Percentiles rank a stretch among this genome's conserved stretches.
These are phyloP conservation scores for Posidonia oceanica DNA, from an alignment of 116 monocot species.

Conservation along the genomic window DNA sequence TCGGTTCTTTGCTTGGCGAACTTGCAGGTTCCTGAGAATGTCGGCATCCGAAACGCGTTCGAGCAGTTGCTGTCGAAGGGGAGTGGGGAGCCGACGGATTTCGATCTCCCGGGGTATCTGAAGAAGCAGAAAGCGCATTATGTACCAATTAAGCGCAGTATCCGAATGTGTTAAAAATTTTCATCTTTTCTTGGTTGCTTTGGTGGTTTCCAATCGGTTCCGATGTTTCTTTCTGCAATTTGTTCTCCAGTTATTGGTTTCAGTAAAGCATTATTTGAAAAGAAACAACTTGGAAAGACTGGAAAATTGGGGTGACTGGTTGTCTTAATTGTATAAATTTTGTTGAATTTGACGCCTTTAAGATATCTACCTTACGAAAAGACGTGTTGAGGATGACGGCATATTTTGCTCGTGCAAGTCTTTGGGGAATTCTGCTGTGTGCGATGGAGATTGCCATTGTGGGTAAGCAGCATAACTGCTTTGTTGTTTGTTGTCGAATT, in stretches of 20 bases:
- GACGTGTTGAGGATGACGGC: conserved; percentile 76
- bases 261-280: background rate
- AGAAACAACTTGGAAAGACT: too few species aligned
- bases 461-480: conserved; percentile 30
- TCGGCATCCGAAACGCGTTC: background rate
- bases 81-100: conserved; percentile 28
- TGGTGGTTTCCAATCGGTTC: background rate
- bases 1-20: background rate
- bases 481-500: background rate
- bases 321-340: background rate
- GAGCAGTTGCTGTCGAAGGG: conserved; percentile 8
- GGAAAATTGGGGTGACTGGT: too few species aligned
- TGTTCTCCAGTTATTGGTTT: background rate
- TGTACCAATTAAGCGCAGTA: conserved; percentile 63
- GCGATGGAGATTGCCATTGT: conserved; percentile 77
- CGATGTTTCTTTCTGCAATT: background rate
- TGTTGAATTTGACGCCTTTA: conserved; percentile 21
- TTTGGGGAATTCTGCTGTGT: conserved; percentile 24
- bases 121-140: conserved; percentile 41
- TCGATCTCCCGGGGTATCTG: conserved; percentile 50
- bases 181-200: background rate
- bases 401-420: conserved; percentile 77
- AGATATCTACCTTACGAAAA: conserved; percentile 85
- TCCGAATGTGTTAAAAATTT: conserved; percentile 14
- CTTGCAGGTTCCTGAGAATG: background rate